A percentile compares a stretch with the other conserved stretches of the same genome.
Conservation (phyloP, 2,329 filamentous ascomycete genomes). For the Magnaporthiopsis incrustans region DNA sequence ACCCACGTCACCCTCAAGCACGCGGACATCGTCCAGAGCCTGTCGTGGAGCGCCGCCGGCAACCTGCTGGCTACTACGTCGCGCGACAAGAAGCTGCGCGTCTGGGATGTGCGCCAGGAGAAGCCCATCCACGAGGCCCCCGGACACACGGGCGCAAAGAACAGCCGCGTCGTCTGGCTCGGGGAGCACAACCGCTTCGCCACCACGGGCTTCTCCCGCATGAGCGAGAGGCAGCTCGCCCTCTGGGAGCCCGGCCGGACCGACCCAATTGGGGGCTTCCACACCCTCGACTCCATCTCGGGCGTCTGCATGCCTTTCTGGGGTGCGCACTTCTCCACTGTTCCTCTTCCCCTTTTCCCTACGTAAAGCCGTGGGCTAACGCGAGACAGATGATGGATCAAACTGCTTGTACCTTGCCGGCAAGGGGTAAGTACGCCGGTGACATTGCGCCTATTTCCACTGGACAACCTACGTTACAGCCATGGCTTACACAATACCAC, state of each 20-base stretch:
- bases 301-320: slow-evolving; percentile 99
- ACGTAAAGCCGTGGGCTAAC: slow-evolving; percentile 14
- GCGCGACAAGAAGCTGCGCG: slow-evolving; percentile 93
- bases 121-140: slow-evolving; percentile 73
- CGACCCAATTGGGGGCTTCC: slow-evolving; percentile 85
- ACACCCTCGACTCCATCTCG: slow-evolving; percentile 86
- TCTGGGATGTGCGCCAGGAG: slow-evolving; percentile 96
- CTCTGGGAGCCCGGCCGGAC: slow-evolving; percentile 87
- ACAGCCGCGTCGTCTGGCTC: slow-evolving; percentile 94
- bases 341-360: background rate
- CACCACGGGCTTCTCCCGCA: slow-evolving; percentile 93
- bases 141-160: slow-evolving; percentile 91
- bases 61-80: slow-evolving; percentile 84
- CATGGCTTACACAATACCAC: slow-evolving; percentile 10
- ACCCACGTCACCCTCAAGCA: slow-evolving; percentile 72
- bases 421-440: slow-evolving; percentile 63
- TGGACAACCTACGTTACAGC: background rate
- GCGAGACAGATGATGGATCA: slow-evolving; percentile 65
- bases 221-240: slow-evolving; percentile 95
- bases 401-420: slow-evolving; percentile 94
- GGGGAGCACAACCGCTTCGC: slow-evolving; percentile 94
- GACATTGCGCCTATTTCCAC: background rate
- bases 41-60: slow-evolving; percentile 92
- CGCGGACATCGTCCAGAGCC: slow-evolving; percentile 84
- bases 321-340: slow-evolving; percentile 42